Evolutionary conservation across 75 land plant species (phyloP), one percentile per base, ranked within the genome.

Genomic region (Picea sitchensis): DNA sequence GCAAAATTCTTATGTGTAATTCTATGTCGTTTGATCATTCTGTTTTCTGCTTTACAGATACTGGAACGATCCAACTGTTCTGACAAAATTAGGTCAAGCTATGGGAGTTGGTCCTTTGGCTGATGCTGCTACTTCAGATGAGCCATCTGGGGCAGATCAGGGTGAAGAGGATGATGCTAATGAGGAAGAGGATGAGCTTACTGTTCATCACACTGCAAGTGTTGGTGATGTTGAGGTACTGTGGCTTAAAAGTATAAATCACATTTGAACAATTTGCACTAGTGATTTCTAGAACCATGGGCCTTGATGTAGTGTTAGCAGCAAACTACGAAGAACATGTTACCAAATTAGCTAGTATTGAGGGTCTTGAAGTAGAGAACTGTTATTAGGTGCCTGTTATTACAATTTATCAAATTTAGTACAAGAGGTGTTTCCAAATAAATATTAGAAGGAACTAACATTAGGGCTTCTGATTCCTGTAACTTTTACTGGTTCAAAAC

Each of bases 181-280:
- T n/a, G 84, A 82, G 54, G 84, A 80, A 51, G 84, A 82, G 12
- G 84, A 82, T 14, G 84, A 80, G 51, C 65, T 82, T 51, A 84
- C 87, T 14, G 87, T 86, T 26, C 87, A 86, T 65, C 82, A 80
- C 65, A 80, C 87, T 64, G 87, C 87, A 13, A 86, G 87, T 79
- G 78, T 84, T 61, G 87, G 87, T 61, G 87, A 86, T 76, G 79
- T 80, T 26, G 87, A 71, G 74, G 74, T 71, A 71, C 44, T n/a
- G n/a, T 71, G 9, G 47, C 56, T 71, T 8, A 71, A 71, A 44
- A 47, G 9, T 44, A 41, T 41, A 36, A 44, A 44, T n/a, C 4
- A 3, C 26, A 71, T 44, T 20, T n/a, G 13, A 71, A n/a, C 74
- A 41, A 71, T 17, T 44, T 51, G 13, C 56, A 5, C 41, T 41